Evolutionary conservation across 208 protist species (phyloP).

Genomic region (Trypanosoma caninum): DNA sequence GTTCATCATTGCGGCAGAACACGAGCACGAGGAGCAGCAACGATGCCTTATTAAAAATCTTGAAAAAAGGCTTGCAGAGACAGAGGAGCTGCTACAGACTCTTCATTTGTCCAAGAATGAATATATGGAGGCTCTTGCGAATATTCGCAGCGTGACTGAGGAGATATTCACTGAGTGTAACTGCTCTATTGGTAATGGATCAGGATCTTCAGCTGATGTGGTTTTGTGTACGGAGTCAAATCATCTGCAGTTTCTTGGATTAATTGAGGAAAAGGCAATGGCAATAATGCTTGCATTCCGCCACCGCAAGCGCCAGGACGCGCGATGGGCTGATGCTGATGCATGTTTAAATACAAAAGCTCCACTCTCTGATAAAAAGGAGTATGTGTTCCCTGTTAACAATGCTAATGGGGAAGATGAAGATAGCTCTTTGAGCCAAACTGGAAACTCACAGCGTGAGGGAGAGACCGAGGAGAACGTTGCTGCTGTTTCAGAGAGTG

Average conservation of each 20-base stretch:
- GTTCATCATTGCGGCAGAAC: constrained; percentile 79
- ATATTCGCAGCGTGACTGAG: constrained; percentile 67
- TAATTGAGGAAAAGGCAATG: constrained; percentile 88
- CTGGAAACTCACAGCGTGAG: neutral
- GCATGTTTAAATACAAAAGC: neutral
- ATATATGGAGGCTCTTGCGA: constrained; percentile 57
- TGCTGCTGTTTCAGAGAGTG: neutral
- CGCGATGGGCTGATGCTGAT: neutral
- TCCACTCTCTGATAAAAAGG: neutral
- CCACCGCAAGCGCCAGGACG: constrained; percentile 29
- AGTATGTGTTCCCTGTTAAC: neutral
- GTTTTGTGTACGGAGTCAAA: constrained; percentile 79
- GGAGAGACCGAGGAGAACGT: neutral
- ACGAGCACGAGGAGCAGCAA: constrained; percentile 67
- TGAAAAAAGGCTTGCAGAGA: constrained; percentile 83
- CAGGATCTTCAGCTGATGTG: constrained; percentile 8
- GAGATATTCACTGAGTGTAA: constrained; percentile 74
- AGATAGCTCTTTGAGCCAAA: too few relatives aligned
- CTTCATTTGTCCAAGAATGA: constrained; percentile 44
- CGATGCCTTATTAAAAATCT: constrained; percentile 81
- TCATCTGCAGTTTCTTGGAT: constrained; percentile 82
- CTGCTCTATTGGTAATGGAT: constrained; percentile 34
- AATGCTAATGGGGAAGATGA: too few relatives aligned
- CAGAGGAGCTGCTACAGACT: constrained; percentile 77
- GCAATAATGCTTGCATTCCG: constrained; percentile 75